These are phyloP conservation scores for Echinochloa phyllopogon DNA, from an alignment of 176 grass and related monocot genomes.

Conservation along the genomic window DNA sequence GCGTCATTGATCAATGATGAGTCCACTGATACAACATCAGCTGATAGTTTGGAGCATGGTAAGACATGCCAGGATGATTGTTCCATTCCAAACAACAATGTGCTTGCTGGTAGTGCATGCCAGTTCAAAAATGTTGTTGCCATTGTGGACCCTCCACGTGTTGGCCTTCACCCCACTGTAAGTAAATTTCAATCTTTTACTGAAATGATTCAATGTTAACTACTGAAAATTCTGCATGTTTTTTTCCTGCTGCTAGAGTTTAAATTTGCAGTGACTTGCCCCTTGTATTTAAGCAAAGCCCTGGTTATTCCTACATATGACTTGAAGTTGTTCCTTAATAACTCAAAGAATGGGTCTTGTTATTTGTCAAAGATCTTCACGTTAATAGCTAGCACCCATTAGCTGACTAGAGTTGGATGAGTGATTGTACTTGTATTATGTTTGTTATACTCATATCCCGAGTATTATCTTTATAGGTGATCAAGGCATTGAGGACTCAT, in stretches of 20 bases:
- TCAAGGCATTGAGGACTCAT: slow-evolving; percentile 95
- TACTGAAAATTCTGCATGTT: background rate
- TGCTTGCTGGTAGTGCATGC: slow-evolving; percentile 33
- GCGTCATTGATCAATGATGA: slow-evolving; percentile 31
- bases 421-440: background rate
- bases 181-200: slow-evolving; percentile 45
- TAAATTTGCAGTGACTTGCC: background rate
- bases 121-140: slow-evolving; percentile 86
- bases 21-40: slow-evolving; percentile 21
- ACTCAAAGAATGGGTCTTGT: background rate
- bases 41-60: slow-evolving; percentile 35
- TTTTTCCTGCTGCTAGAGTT: background rate
- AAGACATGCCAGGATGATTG: slow-evolving; percentile 31
- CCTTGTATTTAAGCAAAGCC: background rate
- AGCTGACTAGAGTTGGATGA: background rate
- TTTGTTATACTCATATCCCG: slow-evolving; percentile 18
- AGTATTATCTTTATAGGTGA: slow-evolving; percentile 66
- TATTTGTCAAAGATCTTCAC: background rate
- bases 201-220: background rate
- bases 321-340: slow-evolving; percentile 20
- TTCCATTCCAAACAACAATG: slow-evolving; percentile 28
- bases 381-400: background rate
- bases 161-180: slow-evolving; percentile 93
- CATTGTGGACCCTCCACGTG: slow-evolving; percentile 94
- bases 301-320: background rate